Base-by-base conservation (phyloP, 1,139 yeast species). In the Debaryomyces sp. region DNA sequence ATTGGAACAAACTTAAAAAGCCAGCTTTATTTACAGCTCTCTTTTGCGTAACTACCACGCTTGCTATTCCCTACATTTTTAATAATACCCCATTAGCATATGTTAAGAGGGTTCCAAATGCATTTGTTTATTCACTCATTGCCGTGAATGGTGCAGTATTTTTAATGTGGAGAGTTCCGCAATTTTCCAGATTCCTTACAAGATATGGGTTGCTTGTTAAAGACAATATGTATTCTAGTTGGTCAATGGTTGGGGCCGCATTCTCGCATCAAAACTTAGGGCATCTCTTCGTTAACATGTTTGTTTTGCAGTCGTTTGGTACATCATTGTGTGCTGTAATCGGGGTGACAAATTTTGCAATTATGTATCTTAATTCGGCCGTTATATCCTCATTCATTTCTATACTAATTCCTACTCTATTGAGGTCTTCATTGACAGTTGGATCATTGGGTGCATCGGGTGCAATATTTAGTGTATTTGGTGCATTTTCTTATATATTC, bases 361-460 rank as follows among this genome's bases (percentile, higher is more conserved):
- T 82, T 18, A 70, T 89, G 62, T 92, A 92, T 64, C 68, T 91
- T 54, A 88, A 87, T 59, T 80, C 95, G 21, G 96, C 95, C 1
- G 88, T 87, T 17, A 70, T 87, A 18, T 81, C 96, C 1, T 89
- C 96, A 0, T 77, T 90, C 51, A 78, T 85, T 12, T 88, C 96
- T 2, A 63, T 91, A 40, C 77, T 84, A 43, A 75, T 86, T 49
- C 96, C 97, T 2, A 73, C 78, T 6, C 51, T 90, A 13, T 59
- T 73, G 51, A 67, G 80, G 45, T 54, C 81, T 9, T 72, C 82
- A 6, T 58, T 70, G 44, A 65, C 80, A 35, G 78, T 82, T 43
- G 83, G 85, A 8, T 87, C 96, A 44, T 71, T 92, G 49, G 98
- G 98, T 46, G 97, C 98, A 1, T 87, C 96, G 4, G 97, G 97